phyloP scores from a whole-genome alignment of 2,329 filamentous ascomycete genomes.

The Nemania abortiva region DNA sequence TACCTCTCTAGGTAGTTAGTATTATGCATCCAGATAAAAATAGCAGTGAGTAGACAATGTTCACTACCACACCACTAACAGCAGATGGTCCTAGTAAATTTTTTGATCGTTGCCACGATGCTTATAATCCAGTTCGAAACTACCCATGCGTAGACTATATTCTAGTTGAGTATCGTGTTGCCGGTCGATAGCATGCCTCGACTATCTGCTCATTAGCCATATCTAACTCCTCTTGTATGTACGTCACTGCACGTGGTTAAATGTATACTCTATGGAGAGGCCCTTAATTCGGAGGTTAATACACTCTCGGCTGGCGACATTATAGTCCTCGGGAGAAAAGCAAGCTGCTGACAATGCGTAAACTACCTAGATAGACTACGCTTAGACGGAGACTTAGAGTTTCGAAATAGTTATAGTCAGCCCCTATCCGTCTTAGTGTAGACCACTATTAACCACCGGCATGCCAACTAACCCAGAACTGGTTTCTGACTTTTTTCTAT shows the following conservation, averaged over 20 bases:
- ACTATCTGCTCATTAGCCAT: neutral
- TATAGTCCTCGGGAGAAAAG: constrained; percentile 1
- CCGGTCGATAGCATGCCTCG: constrained; percentile 11
- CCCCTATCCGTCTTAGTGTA: constrained; percentile 1
- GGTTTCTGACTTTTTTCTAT: constrained; percentile 5
- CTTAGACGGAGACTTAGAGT: constrained; percentile 10
- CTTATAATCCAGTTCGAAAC: constrained; percentile 14
- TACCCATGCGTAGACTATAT: neutral
- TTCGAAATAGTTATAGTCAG: constrained; percentile 17
- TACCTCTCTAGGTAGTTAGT: neutral
- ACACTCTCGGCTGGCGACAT: neutral
- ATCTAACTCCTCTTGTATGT: neutral
- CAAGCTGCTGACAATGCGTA: neutral
- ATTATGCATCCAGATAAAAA: constrained; percentile 20
- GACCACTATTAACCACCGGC: constrained; percentile 13
- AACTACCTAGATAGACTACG: neutral
- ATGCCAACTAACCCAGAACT: neutral
- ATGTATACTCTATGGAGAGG: neutral
- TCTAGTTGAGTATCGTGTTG: neutral
- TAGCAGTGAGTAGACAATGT: constrained; percentile 14
- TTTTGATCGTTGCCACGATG: constrained; percentile 2
- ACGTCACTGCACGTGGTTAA: neutral
- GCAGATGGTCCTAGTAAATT: neutral
- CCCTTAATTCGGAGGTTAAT: neutral
- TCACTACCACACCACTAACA: neutral